These are phyloP conservation scores for Withania somnifera DNA, from an alignment of 305 asterid species.

Conservation along the genomic window DNA sequence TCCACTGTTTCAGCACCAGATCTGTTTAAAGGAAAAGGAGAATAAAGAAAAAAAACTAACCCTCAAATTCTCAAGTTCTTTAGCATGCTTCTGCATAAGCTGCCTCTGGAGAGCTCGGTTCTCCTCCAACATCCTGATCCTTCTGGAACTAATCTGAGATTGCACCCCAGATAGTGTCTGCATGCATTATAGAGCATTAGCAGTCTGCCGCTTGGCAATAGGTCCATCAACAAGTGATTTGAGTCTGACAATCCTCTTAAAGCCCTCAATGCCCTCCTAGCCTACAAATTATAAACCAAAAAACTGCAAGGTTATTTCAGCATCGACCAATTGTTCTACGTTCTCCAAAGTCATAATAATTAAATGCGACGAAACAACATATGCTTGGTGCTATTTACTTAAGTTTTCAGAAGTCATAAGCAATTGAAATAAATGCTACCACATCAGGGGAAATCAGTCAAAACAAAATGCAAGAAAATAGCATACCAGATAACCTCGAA, in stretches of 20 bases:
- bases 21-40: background rate
- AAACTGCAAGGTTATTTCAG: background rate
- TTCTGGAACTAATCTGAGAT: constrained; percentile 49
- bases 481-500: constrained; percentile 78
- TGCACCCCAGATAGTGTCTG: constrained; percentile 82
- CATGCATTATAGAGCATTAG: constrained; percentile 73
- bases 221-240: constrained; percentile 79
- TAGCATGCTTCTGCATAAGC: constrained; percentile 62
- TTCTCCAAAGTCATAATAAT: background rate
- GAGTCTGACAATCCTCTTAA: constrained; percentile 87
- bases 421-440: background rate
- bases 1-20: background rate
- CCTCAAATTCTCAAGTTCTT: constrained; percentile 55
- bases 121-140: constrained; percentile 47
- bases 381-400: too few species aligned
- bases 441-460: background rate
- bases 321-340: background rate
- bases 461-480: background rate
- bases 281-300: constrained; percentile 33
- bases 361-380: too few species aligned
- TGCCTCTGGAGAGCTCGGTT: constrained; percentile 68
- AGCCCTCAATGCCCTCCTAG: constrained; percentile 80
- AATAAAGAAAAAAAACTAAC: constrained; percentile 23
- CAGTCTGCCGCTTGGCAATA: constrained; percentile 73
- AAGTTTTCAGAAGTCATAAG: too few species aligned